phyloP scores from a whole-genome alignment of 371 early-diverging fungal genomes.

The Mortierella sp. region DNA sequence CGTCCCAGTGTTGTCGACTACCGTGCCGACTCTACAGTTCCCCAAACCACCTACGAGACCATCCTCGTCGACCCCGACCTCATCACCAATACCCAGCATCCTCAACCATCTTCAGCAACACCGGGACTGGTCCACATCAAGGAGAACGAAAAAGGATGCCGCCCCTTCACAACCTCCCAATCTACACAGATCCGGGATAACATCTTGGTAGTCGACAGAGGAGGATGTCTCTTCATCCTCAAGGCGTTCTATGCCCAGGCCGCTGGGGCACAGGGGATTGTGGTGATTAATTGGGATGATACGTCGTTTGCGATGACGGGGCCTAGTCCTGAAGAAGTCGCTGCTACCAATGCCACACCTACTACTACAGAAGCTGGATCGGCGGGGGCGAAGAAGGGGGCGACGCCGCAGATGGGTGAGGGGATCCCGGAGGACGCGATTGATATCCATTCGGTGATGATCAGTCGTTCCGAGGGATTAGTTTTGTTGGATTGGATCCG shows the following conservation, averaged over 20 bases:
- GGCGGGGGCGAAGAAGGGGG: background rate
- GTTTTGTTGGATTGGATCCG: constrained; percentile 36
- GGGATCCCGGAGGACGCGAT: constrained; percentile 42
- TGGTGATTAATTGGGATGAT: constrained; percentile 58
- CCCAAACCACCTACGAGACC: constrained; percentile 8
- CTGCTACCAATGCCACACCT: background rate
- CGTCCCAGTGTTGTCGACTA: constrained; percentile 40
- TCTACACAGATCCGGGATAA: constrained; percentile 40
- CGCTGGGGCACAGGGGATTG: constrained; percentile 61
- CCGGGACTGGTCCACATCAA: constrained; percentile 42
- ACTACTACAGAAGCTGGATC: background rate
- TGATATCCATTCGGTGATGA: constrained; percentile 48
- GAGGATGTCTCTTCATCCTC: constrained; percentile 62
- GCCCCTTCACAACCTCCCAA: constrained; percentile 46
- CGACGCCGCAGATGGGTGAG: constrained; percentile 27
- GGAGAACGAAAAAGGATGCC: constrained; percentile 58
- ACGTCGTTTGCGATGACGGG: constrained; percentile 40
- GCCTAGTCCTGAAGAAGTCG: background rate
- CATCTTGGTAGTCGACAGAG: constrained; percentile 63
- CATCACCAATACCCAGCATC: background rate
- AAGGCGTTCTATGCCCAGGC: constrained; percentile 64
- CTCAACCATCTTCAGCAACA: background rate
- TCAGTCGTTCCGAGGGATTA: constrained; percentile 25
- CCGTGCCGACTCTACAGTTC: background rate
- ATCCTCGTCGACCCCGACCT: background rate